Evolutionary conservation across 306 rosid genomes (phyloP).

Genomic region (Begonia masoniana): DNA sequence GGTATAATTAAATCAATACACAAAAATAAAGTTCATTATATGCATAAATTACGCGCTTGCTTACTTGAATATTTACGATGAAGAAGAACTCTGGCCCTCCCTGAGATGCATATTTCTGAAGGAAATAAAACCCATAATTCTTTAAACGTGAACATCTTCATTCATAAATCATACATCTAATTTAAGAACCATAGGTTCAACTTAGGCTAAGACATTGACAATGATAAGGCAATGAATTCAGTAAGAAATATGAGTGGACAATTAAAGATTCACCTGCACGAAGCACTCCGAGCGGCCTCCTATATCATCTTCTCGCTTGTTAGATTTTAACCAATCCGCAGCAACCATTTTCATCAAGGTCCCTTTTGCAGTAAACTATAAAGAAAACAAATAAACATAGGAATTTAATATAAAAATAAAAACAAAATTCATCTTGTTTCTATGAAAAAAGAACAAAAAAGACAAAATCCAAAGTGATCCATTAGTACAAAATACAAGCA

Average conservation of each 20-base stretch:
- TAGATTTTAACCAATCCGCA: slow-evolving; percentile 67
- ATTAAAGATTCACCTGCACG: slow-evolving; percentile 42
- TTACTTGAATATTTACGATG: slow-evolving; percentile 64
- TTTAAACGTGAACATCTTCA: neutral
- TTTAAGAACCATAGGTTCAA: no score
- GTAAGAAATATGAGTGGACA: neutral
- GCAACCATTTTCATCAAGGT: slow-evolving; percentile 71
- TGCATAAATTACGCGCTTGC: slow-evolving; percentile 10
- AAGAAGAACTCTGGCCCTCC: slow-evolving; percentile 79
- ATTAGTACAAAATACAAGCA: no score
- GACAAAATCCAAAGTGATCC: no score
- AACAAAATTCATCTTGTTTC: no score
- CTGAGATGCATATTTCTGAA: slow-evolving; percentile 49
- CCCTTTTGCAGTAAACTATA: slow-evolving; percentile 52
- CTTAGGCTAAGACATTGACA: neutral
- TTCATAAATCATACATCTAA: neutral
- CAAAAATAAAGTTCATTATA: neutral
- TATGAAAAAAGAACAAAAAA: no score
- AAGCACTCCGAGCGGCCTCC: slow-evolving; percentile 53
- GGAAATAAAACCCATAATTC: neutral
- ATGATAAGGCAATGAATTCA: neutral
- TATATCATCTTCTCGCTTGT: slow-evolving; percentile 55
- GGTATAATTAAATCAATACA: neutral
- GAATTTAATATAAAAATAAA: no score
- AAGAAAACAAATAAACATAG: neutral